phyloP scores from a whole-genome alignment of 306 rosid species.

The Chamaecrista fasciculata region DNA sequence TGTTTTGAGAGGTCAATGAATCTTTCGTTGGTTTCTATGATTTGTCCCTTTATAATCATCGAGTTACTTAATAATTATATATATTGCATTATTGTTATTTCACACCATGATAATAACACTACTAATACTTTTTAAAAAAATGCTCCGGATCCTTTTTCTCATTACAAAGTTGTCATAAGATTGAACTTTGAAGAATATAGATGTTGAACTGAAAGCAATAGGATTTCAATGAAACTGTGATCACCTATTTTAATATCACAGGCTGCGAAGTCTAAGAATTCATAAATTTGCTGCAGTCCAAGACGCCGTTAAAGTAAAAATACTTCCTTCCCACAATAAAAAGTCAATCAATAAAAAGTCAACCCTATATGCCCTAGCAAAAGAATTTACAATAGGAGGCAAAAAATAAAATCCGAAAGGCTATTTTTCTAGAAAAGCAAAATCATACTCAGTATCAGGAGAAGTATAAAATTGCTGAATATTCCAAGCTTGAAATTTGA shows the following conservation, averaged over 20 bases:
- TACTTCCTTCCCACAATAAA: neutral
- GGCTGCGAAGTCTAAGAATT: neutral
- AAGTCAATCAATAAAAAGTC: neutral
- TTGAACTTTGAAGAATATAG: neutral
- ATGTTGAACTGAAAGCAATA: neutral
- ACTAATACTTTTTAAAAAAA: too few species aligned
- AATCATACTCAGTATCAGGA: slow-evolving; percentile 6
- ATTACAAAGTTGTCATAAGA: too few species aligned
- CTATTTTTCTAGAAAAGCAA: slow-evolving; percentile 13
- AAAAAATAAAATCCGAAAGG: neutral
- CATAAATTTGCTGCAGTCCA: neutral
- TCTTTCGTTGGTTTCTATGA: too few species aligned
- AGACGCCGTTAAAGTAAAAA: neutral
- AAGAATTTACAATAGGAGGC: slow-evolving; percentile 3
- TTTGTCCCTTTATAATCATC: too few species aligned
- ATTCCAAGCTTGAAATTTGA: slow-evolving; percentile 14
- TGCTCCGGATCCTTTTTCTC: slow-evolving; percentile 11
- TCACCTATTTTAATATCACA: neutral
- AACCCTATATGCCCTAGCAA: slow-evolving; percentile 2
- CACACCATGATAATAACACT: too few species aligned
- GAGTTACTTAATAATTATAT: too few species aligned
- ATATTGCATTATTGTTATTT: too few species aligned
- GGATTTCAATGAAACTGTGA: neutral
- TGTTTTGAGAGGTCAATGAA: too few species aligned
- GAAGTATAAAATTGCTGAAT: slow-evolving; percentile 4